phyloP scores from a whole-genome alignment of 495 filamentous ascomycete species.

The Aspergillus nanangensis region DNA sequence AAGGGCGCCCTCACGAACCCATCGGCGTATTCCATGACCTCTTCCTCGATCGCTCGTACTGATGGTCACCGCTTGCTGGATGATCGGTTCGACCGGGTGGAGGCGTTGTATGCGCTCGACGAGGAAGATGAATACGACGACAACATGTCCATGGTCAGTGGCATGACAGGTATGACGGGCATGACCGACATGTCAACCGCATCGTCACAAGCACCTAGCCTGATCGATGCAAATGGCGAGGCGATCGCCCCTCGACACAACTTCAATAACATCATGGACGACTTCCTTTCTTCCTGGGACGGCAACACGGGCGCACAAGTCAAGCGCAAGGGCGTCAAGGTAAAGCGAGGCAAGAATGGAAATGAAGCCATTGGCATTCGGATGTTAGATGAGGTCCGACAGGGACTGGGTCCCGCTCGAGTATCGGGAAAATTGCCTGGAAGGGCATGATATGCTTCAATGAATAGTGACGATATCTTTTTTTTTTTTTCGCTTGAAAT shows the following conservation, averaged over 20 bases:
- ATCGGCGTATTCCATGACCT: slow-evolving; percentile 94
- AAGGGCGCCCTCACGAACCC: slow-evolving; percentile 87
- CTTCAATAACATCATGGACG: slow-evolving; percentile 88
- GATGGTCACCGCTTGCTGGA: slow-evolving; percentile 86
- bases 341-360: slow-evolving; percentile 73
- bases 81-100: slow-evolving; percentile 84
- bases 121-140: slow-evolving; percentile 60
- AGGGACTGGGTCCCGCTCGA: slow-evolving; percentile 69
- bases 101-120: slow-evolving; percentile 77
- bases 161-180: slow-evolving; percentile 42
- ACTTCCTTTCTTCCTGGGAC: slow-evolving; percentile 71
- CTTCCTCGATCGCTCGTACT: slow-evolving; percentile 80
- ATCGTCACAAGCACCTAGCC: slow-evolving; percentile 43
- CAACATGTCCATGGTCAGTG: slow-evolving; percentile 49
- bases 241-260: slow-evolving; percentile 57
- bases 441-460: slow-evolving; percentile 13
- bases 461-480: slow-evolving; percentile 18
- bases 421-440: slow-evolving; percentile 28
- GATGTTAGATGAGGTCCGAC: slow-evolving; percentile 87
- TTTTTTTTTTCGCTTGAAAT: slow-evolving; percentile 3
- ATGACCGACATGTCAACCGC: slow-evolving; percentile 43
- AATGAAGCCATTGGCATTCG: slow-evolving; percentile 74
- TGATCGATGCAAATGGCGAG: slow-evolving; percentile 33
- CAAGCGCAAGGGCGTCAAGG: slow-evolving; percentile 51
- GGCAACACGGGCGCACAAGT: slow-evolving; percentile 64